Conservation (phyloP, 768 basidiomycete species). For the Tylopilus balloui region DNA sequence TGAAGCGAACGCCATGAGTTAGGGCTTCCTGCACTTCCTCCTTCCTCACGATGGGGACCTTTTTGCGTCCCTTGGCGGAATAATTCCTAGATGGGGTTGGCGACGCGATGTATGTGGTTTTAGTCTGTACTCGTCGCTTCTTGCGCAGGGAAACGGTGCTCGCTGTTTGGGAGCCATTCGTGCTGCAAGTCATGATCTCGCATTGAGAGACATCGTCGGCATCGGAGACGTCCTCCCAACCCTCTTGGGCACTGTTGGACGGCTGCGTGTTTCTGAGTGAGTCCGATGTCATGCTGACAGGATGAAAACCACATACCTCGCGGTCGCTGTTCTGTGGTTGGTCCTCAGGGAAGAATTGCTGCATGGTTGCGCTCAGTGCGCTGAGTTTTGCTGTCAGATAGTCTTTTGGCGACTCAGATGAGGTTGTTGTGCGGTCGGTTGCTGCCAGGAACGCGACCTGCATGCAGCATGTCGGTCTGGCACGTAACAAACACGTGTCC, state of each 20-base stretch:
- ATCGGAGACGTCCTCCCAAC: conserved; percentile 36
- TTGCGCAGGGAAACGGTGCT: conserved; percentile 23
- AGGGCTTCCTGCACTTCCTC: conserved; percentile 23
- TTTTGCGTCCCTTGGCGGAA: conserved; percentile 25
- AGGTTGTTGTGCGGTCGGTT: no score
- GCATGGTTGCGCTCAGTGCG: conserved; percentile 17
- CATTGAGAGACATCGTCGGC: conserved; percentile 11
- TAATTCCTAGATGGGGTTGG: conserved; percentile 19
- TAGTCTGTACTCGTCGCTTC: conserved; percentile 27
- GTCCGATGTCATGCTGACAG: not conserved
- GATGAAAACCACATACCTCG: conserved; percentile 6
- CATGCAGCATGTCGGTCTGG: no score
- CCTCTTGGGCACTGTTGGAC: conserved; percentile 7
- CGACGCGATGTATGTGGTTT: conserved; percentile 20
- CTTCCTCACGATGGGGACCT: conserved; percentile 26
- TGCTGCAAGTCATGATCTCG: conserved; percentile 2
- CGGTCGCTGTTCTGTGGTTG: not conserved
- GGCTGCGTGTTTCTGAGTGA: conserved; percentile 1
- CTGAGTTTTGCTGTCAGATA: no score
- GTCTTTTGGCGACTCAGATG: no score
- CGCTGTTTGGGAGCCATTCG: conserved; percentile 5
- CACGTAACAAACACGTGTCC: no score
- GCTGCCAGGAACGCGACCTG: no score
- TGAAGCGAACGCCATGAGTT: conserved; percentile 23
- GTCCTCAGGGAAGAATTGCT: conserved; percentile 2